phyloP scores from a whole-genome alignment of 148 eudicot species.

The Rhododendron ovatum region DNA sequence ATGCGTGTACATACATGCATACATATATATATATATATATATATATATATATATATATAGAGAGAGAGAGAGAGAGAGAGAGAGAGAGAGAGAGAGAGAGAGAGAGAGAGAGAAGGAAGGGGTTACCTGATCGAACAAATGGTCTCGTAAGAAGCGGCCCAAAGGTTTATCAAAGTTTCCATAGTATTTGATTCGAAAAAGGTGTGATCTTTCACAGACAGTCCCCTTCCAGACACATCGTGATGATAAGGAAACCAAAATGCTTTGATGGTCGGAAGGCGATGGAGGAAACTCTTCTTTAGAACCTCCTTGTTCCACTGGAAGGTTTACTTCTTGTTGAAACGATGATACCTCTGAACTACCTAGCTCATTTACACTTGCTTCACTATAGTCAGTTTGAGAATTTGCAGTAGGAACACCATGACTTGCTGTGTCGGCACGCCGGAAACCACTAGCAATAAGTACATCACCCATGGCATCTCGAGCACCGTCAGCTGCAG shows the following conservation, averaged over 20 bases:
- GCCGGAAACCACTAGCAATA: constrained; percentile 18
- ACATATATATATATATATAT: no score
- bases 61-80: constrained; percentile 3
- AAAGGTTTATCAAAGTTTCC: constrained; percentile 88
- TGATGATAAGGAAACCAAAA: constrained; percentile 81
- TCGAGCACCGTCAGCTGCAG: constrained; percentile 17
- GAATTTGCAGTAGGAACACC: constrained; percentile 16
- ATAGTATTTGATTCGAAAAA: constrained; percentile 89
- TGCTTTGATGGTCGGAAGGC: constrained; percentile 80
- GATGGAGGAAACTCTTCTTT: constrained; percentile 87
- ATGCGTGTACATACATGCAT: no score
- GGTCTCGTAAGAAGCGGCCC: constrained; percentile 88
- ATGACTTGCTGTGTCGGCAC: constrained; percentile 9
- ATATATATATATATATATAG: no score
- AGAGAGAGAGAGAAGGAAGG: constrained; percentile 1
- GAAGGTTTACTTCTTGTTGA: constrained; percentile 37
- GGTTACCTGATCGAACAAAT: constrained; percentile 81
- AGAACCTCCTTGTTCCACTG: constrained; percentile 32
- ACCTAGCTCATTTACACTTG: constrained; percentile 19
- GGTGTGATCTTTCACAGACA: constrained; percentile 91
- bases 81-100: constrained; percentile 7
- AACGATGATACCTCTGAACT: constrained; percentile 23
- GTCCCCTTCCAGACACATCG: constrained; percentile 95
- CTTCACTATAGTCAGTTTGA: constrained; percentile 14
- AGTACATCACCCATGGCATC: constrained; percentile 14